Evolutionary conservation across 495 filamentous ascomycete species (phyloP).

Genomic region (Extremus antarcticus): DNA sequence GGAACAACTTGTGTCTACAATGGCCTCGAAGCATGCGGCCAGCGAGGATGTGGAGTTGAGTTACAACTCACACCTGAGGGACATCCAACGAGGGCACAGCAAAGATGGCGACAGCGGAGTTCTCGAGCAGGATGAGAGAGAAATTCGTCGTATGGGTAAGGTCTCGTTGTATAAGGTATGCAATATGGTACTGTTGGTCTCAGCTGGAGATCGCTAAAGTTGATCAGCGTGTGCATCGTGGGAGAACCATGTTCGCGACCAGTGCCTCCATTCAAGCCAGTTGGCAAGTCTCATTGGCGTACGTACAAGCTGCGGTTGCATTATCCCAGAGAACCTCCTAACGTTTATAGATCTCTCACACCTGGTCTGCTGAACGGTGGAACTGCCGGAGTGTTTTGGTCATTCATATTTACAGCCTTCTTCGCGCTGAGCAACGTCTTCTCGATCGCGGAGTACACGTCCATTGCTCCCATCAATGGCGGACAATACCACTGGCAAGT

Average conservation of each 20-base stretch:
- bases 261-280: not conserved
- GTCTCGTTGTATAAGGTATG: not conserved
- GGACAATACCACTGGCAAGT: constrained; percentile 4
- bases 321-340: not conserved
- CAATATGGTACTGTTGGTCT: not conserved
- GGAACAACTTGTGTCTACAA: not conserved
- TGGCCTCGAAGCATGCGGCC: not conserved
- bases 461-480: not conserved
- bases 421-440: not conserved
- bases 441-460: not conserved
- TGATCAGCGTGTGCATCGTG: not conserved
- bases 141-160: constrained; percentile 1
- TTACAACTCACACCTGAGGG: not conserved
- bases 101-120: not conserved
- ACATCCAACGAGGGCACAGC: not conserved
- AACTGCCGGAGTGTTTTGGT: not conserved
- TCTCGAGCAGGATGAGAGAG: not conserved
- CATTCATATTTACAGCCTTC: not conserved
- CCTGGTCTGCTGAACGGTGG: not conserved
- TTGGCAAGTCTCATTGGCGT: not conserved
- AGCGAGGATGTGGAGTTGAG: not conserved
- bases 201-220: not conserved
- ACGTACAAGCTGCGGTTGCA: not conserved
- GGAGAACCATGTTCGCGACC: not conserved
- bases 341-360: not conserved